Base-by-base conservation (phyloP, 129 eudicot genomes). In the Calendula officinalis region DNA sequence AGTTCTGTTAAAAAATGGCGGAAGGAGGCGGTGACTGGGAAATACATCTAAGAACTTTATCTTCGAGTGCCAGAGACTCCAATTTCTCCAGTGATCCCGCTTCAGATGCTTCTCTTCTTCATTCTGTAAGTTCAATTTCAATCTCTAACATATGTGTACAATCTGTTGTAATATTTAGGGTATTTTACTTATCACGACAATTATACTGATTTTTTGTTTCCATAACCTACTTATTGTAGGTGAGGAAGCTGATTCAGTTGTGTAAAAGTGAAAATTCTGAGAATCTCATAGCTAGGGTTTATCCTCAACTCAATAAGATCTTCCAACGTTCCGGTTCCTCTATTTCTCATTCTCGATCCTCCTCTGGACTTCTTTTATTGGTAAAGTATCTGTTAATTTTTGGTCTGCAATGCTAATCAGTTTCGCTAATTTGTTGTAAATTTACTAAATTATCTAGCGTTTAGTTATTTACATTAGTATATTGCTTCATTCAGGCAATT, bases 21-120 rank as follows among this genome's bases (percentile, higher is more conserved):
- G 89, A 80, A 50, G 77, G 68, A 68, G 94, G 76, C 38, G 70
- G 17, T 22, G 85, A 84, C 34, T 85, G 86, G 86, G 98, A 87
- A 45, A 73, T 80, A 38, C 91, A 91, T 71, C 85, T 91, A n/a
- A 75, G 94, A 77, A 78, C 86, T 35, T 49, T 91, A 13, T 82
- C 98, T n/a, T 83, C 98, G 8, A 68, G 67, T 55, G 88, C 98
- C 59, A 72, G 96, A 50, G 95, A 87, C 75, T 82, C 96, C 75
- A 88, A 75, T 82, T 88, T 82, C 77, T 82, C 89, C 76, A 61
- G 63, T 46, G 88, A 88, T 60, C 94, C 88, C 15, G 87, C 95
- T 63, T 84, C 95, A 65, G 95, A 87, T 69, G 78, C 95, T 13
- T 74, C 86, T 44, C 96, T 91, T 30, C 88, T 91, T 67, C 64